A percentile compares a stretch with the other conserved stretches of the same genome.
phyloP scores from a whole-genome alignment of 2,329 filamentous ascomycete genomes.

The Colletotrichum zoysiae region DNA sequence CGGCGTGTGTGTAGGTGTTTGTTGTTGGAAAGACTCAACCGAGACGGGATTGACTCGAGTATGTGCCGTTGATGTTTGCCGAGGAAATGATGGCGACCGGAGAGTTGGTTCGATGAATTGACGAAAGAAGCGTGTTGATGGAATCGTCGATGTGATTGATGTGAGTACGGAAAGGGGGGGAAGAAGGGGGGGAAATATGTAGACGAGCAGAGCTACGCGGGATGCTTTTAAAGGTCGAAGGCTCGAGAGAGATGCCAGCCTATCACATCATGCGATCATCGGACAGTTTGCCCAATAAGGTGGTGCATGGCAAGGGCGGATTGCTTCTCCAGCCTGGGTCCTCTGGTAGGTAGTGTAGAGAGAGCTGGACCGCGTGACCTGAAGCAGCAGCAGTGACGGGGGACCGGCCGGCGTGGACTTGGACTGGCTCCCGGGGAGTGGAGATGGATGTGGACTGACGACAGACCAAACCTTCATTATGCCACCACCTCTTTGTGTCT shows the following conservation, averaged over 20 bases:
- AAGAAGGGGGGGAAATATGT: constrained; percentile 22
- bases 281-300: constrained; percentile 38
- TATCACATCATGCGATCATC: constrained; percentile 44
- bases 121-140: constrained; percentile 17
- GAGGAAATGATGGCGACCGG: constrained; percentile 7
- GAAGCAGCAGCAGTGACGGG: constrained; percentile 25
- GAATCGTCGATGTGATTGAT: constrained; percentile 29
- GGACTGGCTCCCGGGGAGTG: constrained; percentile 11
- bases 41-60: constrained; percentile 1
- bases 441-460: constrained; percentile 37
- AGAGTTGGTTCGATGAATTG: constrained; percentile 21
- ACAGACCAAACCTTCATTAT: constrained; percentile 38
- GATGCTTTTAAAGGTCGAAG: constrained; percentile 38
- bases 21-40: background rate
- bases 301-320: constrained; percentile 20
- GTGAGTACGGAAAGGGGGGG: constrained; percentile 12
- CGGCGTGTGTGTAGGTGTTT: constrained; percentile 7
- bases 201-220: constrained; percentile 34
- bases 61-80: constrained; percentile 12
- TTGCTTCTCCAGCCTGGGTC: constrained; percentile 26
- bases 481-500: constrained; percentile 24
- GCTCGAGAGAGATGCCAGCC: constrained; percentile 33
- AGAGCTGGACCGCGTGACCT: constrained; percentile 45
- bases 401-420: constrained; percentile 28
- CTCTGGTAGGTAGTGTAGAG: constrained; percentile 1